Evolutionary conservation across 164 flowering plant species (phyloP), one percentile per base, ranked within the genome.

Genomic region (Tetrastigma voinierianum): DNA sequence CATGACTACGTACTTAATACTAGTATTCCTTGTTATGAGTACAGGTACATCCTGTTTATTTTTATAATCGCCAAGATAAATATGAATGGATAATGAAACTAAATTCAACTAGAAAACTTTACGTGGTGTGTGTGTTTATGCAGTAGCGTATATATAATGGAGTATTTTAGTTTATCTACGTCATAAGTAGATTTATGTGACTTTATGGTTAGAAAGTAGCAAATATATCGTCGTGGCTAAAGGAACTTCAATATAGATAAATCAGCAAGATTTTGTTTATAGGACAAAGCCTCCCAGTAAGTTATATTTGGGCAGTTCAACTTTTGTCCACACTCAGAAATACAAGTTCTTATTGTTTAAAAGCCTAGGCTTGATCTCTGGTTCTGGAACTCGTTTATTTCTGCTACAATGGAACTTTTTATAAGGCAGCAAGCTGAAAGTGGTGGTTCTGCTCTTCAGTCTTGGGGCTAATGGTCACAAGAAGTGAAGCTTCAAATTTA

Each of bases 201-300:
- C n/a, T n/a, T n/a, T n/a, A n/a, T 91, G 49, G 87, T 93, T 24
- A 82, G n/a, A n/a, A 77, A 67, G 84, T 96, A 58, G 78, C 75
- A 9, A 68, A 81, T 46, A 72, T 92, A 68, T 80, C 95, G 18
- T 96, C 73, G 46, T 64, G 17, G 51, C 67, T 59, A 81, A 54
- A 65, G 98, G 99, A 67, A 89, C 96, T 61, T 87, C 97, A 13
- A 93, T 40, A 83, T 95, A 10, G 81, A 81, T 58, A 85, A 85
- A 70, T 96, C 99, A 2, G 80, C 93, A 57, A 74, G 64, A 61
- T 84, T 84, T 96, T 71, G 77, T 84, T 57, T 96, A 98, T 82
- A 93, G 98, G 93, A 93, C 47, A n/a, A n/a, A 60, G n/a, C 61
- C 74, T 24, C 10, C 97, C 97, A 10, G 99, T 64, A 66, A 72